These are phyloP conservation scores for Medicago ruthenica DNA, from an alignment of 306 rosid species.

Conservation along the genomic window DNA sequence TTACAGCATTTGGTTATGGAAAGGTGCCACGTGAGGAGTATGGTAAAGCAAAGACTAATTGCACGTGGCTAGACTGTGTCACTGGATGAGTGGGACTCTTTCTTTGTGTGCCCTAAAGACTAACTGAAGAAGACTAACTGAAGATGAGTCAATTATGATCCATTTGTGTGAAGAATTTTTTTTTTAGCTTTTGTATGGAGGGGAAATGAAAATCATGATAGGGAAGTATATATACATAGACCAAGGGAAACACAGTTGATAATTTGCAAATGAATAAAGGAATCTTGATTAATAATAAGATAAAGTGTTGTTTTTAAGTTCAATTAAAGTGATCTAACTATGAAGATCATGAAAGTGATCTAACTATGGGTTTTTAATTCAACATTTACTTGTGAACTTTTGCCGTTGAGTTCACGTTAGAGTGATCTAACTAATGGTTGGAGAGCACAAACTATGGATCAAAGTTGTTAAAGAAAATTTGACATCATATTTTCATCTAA, in stretches of 20 bases:
- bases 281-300: background rate
- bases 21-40: slow-evolving; percentile 44
- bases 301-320: background rate
- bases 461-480: no score
- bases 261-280: background rate
- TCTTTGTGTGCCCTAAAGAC: background rate
- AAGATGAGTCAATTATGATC: background rate
- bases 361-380: background rate
- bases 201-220: slow-evolving; percentile 2
- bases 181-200: slow-evolving; percentile 1
- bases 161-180: background rate
- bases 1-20: slow-evolving; percentile 42
- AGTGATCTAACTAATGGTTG: background rate
- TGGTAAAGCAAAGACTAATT: slow-evolving; percentile 23
- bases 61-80: slow-evolving; percentile 47
- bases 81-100: background rate
- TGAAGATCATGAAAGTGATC: background rate
- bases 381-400: background rate
- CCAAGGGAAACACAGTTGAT: background rate
- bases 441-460: background rate
- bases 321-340: background rate
- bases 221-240: background rate
- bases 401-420: background rate
- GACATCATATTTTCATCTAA: no score
- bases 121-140: background rate